Evolutionary conservation across 306 rosid genomes (phyloP).

Genomic region (Trifolium repens): DNA sequence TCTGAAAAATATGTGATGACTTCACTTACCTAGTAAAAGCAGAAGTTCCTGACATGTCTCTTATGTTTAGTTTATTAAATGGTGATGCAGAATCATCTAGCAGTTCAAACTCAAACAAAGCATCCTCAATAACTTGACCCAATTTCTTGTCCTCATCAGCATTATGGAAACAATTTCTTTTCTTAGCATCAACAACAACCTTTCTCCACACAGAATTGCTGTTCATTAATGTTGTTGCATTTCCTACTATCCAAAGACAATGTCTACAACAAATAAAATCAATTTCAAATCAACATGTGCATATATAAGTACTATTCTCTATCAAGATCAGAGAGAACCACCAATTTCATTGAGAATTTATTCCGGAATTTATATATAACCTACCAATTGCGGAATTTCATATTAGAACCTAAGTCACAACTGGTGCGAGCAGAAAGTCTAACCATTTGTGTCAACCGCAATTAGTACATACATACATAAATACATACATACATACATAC

Average conservation of each 20-base stretch:
- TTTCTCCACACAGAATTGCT: constrained; percentile 53
- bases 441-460: too few species aligned
- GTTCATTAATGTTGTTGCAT: constrained; percentile 47
- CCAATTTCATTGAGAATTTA: too few species aligned
- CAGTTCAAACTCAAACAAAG: constrained; percentile 39
- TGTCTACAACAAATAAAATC: constrained; percentile 30
- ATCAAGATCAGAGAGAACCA: too few species aligned
- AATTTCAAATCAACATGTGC: neutral
- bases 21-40: constrained; percentile 28
- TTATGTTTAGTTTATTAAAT: constrained; percentile 37
- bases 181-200: constrained; percentile 52
- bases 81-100: constrained; percentile 9
- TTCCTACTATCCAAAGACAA: constrained; percentile 64
- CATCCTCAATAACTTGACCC: constrained; percentile 38
- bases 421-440: too few species aligned
- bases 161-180: constrained; percentile 51
- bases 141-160: constrained; percentile 55
- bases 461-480: too few species aligned
- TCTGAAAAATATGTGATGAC: neutral
- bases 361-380: too few species aligned
- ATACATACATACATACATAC: too few species aligned
- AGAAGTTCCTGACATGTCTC: constrained; percentile 10
- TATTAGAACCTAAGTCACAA: too few species aligned
- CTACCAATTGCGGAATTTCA: too few species aligned
- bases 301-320: too few species aligned